Evolutionary conservation across 1,284 basidiomycete genomes (phyloP), one percentile per base, ranked within the genome.

Genomic region (Malassezia sp.): DNA sequence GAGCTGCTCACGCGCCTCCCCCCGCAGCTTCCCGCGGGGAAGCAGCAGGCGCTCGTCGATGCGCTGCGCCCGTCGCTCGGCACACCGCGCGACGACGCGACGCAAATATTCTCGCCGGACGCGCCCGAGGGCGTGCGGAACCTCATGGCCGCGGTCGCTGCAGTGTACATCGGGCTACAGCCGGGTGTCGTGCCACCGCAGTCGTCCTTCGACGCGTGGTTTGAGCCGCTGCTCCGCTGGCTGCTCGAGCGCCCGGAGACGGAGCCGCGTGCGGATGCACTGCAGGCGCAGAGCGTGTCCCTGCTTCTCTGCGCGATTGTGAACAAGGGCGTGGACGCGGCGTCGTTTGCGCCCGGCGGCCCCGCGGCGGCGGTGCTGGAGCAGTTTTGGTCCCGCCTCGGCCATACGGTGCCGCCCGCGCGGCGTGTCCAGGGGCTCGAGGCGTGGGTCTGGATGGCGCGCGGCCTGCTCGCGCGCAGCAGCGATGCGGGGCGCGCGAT

Each of bases 301-400:
- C 28, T 55, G 3, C 24, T 56, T 7, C 35, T 54, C 23, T 50
- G 37, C 30, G 42, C 38, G 11, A 17, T 39, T 10, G 42, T 57
- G 38, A 67, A 67, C 50, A 67, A 67, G 52, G 54, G 52, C 33
- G 43, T 58, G 10, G 42, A 45, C n/a, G n/a, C n/a, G n/a, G n/a
- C n/a, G n/a, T n/a, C n/a, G n/a, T n/a, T n/a, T n/a, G 54, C 59
- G 53, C 21, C 36, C 38, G 11, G 37, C 42, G 2, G 45, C 41
- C 21, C 12, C 20, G 14, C n/a, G 1, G 21, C 20, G 1, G 48
- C 34, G 18, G 22, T 52, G 2, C 49, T 63, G 24, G 56, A 61
- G 31, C 15, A 37, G 1, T 54, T 62, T 23, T 67, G 61, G 61
- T 10, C 52, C 21, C 36, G 52, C 39, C 42, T 56, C n/a, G 22